Evolutionary conservation across 345 rosid genomes (phyloP).

Genomic region (Populus simonii): DNA sequence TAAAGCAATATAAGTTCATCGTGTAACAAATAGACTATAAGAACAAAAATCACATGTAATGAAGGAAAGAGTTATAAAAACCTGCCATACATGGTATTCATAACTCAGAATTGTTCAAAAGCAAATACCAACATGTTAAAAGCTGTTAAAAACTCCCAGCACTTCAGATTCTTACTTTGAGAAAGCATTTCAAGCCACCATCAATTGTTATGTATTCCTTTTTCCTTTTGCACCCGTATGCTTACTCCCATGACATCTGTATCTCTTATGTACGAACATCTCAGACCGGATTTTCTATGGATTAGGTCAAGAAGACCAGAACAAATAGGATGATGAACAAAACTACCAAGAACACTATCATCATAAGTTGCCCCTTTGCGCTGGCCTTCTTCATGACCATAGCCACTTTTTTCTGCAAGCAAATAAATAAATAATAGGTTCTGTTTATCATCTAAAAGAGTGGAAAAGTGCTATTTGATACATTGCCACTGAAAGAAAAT

Average conservation of each 20-base stretch:
- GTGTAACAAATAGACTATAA: not conserved
- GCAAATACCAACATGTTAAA: not conserved
- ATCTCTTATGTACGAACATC: not conserved
- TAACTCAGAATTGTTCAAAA: not conserved
- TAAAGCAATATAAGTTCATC: no score
- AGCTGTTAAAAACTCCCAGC: not conserved
- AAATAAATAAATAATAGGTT: not conserved
- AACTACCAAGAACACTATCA: slow-evolving; percentile 74
- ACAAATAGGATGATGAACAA: slow-evolving; percentile 84
- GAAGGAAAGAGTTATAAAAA: not conserved
- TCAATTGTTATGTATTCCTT: not conserved
- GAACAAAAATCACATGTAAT: not conserved
- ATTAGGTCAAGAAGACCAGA: slow-evolving; percentile 41
- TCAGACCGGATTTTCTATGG: not conserved
- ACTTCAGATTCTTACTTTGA: not conserved
- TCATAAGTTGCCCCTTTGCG: slow-evolving; percentile 88
- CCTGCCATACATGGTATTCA: not conserved
- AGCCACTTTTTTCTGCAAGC: slow-evolving; percentile 86
- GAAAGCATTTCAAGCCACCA: not conserved
- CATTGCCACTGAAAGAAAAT: slow-evolving; percentile 1
- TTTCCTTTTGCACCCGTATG: not conserved
- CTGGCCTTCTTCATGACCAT: slow-evolving; percentile 99
- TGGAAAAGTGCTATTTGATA: no score
- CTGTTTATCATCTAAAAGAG: not conserved
- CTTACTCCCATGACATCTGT: not conserved